phyloP scores from a whole-genome alignment of 2,329 filamentous ascomycete species.

The Orbilia oligospora region DNA sequence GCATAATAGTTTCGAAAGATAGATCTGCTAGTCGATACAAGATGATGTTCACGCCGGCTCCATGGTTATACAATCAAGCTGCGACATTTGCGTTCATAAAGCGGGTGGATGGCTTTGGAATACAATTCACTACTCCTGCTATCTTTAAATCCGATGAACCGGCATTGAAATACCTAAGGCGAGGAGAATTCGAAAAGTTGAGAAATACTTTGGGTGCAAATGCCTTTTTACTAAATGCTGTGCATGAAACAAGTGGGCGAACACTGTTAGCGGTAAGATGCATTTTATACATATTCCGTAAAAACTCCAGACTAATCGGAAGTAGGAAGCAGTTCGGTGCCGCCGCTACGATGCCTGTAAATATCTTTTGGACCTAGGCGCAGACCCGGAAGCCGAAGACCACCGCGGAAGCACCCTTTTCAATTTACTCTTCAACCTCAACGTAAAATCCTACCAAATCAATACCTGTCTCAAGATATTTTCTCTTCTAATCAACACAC shows the following conservation, averaged over 20 bases:
- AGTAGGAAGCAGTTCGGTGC: slow-evolving; percentile 54
- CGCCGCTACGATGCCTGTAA: slow-evolving; percentile 49
- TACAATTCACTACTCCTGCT: slow-evolving; percentile 54
- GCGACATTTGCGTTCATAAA: slow-evolving; percentile 56
- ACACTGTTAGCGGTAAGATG: slow-evolving; percentile 44
- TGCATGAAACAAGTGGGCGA: slow-evolving; percentile 48
- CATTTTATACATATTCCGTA: not conserved
- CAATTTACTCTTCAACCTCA: slow-evolving; percentile 54
- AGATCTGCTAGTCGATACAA: slow-evolving; percentile 56
- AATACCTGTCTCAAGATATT: slow-evolving; percentile 56
- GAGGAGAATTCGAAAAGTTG: slow-evolving; percentile 47
- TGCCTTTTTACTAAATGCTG: slow-evolving; percentile 49
- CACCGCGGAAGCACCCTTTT: slow-evolving; percentile 53
- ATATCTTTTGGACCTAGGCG: slow-evolving; percentile 45
- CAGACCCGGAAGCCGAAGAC: slow-evolving; percentile 54
- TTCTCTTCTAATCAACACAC: slow-evolving; percentile 43
- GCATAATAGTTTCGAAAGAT: slow-evolving; percentile 29
- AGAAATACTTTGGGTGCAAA: slow-evolving; percentile 39
- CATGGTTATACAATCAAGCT: slow-evolving; percentile 50
- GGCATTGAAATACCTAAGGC: slow-evolving; percentile 40
- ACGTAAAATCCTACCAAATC: slow-evolving; percentile 50
- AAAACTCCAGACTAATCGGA: not conserved
- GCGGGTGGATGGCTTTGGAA: slow-evolving; percentile 48
- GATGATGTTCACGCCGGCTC: slow-evolving; percentile 53
- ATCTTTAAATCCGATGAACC: slow-evolving; percentile 56